Base-by-base conservation (phyloP, 148 eudicot genomes). In the Fagopyrum esculentum region DNA sequence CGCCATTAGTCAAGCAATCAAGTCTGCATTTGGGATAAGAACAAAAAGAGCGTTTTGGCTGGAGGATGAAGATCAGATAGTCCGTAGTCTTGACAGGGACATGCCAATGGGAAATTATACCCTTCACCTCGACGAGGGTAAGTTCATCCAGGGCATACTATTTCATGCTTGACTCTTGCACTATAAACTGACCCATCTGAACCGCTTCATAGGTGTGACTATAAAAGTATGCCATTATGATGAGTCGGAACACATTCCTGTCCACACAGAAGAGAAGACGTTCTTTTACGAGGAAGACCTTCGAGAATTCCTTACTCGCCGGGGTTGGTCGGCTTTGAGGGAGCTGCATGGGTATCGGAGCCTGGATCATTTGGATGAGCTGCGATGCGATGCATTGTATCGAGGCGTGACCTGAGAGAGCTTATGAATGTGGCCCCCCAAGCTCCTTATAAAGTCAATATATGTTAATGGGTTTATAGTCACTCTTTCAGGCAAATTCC, bases 61-160 rank as follows among this genome's bases (percentile, higher is more conserved):
- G 84, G 96, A 93, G 84, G 98, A 93, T 78, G 96, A 87, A 77
- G 89, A 89, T 74, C 87, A 83, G 77, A 78, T 93, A 35, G 84
- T 89, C 71, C 87, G 96, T 51, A 81, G 89, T 48, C 84, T 93
- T 79, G 96, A 93, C 76, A 84, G 93, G 77, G 93, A 87, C 63
- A 89, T 93, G 98, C 96, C 96, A 44, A 13, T 90, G 45, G 93
- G 92, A 26, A 85, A 83, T 68, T 93, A 90, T 75, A 80, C 87
- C 72, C 89, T 89, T 60, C 98, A 90, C 78, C 89, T 93, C 51
- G 98, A 93, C 79, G 92, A 86, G 82, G 98, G 98, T 90, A 87
- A 56, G 43, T 29, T 29, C 30, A 72, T 69, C 56, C 19, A 1
- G 1, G 4, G 5, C n/a, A 4, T 40, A 70, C 11, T 7, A 13